Evolutionary conservation across 2,329 filamentous ascomycete species (phyloP), one percentile per base, ranked within the genome.

Genomic region (Seiridium unicorne): DNA sequence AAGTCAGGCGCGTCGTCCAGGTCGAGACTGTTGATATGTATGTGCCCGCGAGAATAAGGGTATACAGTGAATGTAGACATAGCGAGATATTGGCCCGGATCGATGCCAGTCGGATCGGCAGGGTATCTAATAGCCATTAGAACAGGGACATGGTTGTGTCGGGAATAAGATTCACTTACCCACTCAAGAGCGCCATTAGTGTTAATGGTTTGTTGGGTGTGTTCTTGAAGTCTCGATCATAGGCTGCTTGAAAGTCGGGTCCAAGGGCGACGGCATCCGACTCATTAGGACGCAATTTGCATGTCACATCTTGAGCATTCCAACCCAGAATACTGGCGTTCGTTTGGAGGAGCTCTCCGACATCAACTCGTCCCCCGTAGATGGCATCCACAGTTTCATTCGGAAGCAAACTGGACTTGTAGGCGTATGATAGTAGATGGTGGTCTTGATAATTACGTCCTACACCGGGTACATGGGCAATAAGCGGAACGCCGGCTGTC

Each of bases 11-110:
- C 69, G 18, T 80, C 76, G 6, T 73, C 65, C 2, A 77, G 61
- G 0, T 9, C 13, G 11, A 69, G 61, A 1, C 74, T 74, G 0
- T 75, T 79, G 68, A 89, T 86, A 72, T 89, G 85, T 62, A 87
- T 80, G 57, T 76, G 74, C 5, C 85, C 85, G 1, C 84, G 79
- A 1, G 83, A 85, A 66, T 81, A 83, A 0, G 84, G 85, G 64
- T 87, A 86, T 1, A 77, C 78, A 1, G 82, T 82, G 68, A 82
- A 88, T 18, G 74, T 75, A 2, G 73, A 80, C 48, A 78, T 68
- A 1, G 81, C 78, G 40, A 84, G 70, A 67, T 86, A 86, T 60
- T 85, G 79, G 13, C 4, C 53, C 10, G 53, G 34, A 1, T n/a
- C 5, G 3, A 48, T 18, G 10, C 53, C 53, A 26, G 40, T 44